phyloP scores from a whole-genome alignment of 1,284 basidiomycete species.

The Naganishia sp. region DNA sequence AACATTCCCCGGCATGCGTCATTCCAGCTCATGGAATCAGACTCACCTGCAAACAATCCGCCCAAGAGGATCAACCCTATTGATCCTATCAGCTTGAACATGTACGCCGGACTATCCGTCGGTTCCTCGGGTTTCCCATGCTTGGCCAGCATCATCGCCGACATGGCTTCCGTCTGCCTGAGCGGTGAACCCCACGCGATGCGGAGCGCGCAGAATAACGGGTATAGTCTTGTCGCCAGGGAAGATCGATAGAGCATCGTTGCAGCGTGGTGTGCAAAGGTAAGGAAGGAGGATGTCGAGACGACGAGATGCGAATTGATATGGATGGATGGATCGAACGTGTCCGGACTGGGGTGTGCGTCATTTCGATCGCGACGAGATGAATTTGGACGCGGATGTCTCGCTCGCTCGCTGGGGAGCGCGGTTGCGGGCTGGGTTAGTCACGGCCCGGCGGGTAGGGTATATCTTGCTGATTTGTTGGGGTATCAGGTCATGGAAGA shows the following conservation, averaged over 20 bases:
- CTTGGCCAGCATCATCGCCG: not conserved
- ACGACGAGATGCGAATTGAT: not conserved
- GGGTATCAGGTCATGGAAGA: not conserved
- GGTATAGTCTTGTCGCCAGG: conserved; percentile 16
- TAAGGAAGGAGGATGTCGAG: no score
- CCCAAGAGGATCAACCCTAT: conserved; percentile 70
- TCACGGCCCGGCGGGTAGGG: not conserved
- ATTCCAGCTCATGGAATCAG: not conserved
- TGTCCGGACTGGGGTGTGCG: conserved; percentile 1
- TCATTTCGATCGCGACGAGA: conserved; percentile 16
- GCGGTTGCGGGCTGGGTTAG: not conserved
- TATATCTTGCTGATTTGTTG: not conserved
- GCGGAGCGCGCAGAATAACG: conserved; percentile 13
- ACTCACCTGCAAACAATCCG: conserved; percentile 80
- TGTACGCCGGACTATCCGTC: conserved; percentile 56
- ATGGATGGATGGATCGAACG: not conserved
- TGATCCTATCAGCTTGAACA: conserved; percentile 68
- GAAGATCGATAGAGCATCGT: conserved; percentile 13
- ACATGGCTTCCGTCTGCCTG: conserved; percentile 10
- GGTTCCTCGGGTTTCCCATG: conserved; percentile 40
- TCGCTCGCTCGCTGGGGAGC: not conserved
- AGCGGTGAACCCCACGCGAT: conserved; percentile 23
- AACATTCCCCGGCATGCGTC: not conserved
- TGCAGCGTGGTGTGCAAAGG: not conserved
- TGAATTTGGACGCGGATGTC: not conserved